phyloP scores from a whole-genome alignment of 768 basidiomycete genomes.

The Podaxis sp. region DNA sequence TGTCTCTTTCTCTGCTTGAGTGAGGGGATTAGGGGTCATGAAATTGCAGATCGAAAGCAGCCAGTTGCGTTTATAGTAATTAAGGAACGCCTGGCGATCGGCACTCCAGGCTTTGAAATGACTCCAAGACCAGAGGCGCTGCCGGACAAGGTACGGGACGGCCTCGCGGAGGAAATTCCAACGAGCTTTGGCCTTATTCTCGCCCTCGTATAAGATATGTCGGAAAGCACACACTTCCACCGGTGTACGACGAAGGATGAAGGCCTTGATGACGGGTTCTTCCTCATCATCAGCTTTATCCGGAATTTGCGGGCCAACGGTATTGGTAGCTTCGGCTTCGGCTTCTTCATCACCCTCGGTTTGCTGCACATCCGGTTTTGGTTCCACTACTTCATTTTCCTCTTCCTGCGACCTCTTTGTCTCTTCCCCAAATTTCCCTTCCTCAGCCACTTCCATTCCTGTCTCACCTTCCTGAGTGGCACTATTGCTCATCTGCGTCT shows the following conservation, averaged over 20 bases:
- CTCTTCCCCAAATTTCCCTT: neutral
- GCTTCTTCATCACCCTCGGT: neutral
- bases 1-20: conserved; percentile 26
- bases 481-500: neutral
- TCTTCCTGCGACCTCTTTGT: neutral
- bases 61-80: conserved; percentile 28
- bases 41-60: conserved; percentile 28
- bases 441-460: neutral
- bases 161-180: conserved; percentile 17
- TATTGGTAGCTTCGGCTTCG: too few relatives aligned
- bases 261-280: neutral
- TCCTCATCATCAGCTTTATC: neutral
- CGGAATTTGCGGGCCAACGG: neutral
- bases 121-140: conserved; percentile 1
- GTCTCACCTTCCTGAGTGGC: neutral
- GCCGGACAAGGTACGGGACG: conserved; percentile 11
- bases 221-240: conserved; percentile 24
- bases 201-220: conserved; percentile 26
- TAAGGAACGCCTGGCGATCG: conserved; percentile 32
- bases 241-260: neutral
- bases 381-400: neutral
- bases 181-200: conserved; percentile 17
- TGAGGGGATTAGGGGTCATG: conserved; percentile 27
- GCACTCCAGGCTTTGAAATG: conserved; percentile 25
- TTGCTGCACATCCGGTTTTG: neutral